phyloP scores from a whole-genome alignment of 1,139 yeast genomes.

The Pichia sp. region DNA sequence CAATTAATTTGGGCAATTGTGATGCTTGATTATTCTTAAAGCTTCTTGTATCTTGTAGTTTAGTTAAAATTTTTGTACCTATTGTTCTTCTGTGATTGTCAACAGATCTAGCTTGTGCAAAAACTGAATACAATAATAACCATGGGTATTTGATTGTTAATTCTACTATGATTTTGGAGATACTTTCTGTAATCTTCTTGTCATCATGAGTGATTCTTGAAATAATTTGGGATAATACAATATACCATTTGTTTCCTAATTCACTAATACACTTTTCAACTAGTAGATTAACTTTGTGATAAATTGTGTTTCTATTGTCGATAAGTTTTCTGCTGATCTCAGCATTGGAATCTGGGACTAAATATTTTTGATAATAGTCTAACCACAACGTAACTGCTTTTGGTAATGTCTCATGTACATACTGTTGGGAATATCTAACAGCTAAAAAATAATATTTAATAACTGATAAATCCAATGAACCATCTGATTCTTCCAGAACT shows the following conservation, averaged over 20 bases:
- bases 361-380: constrained; percentile 56
- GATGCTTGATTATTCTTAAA: neutral
- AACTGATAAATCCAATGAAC: constrained; percentile 62
- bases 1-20: constrained; percentile 7
- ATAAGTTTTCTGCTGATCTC: constrained; percentile 41
- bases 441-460: constrained; percentile 63
- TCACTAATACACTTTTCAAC: constrained; percentile 32
- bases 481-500: constrained; percentile 33
- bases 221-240: constrained; percentile 79
- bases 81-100: constrained; percentile 50
- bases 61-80: constrained; percentile 40
- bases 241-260: constrained; percentile 69
- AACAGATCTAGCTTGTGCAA: constrained; percentile 69
- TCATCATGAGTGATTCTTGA: constrained; percentile 72
- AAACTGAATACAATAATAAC: constrained; percentile 79
- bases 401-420: constrained; percentile 72
- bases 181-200: constrained; percentile 46
- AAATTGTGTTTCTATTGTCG: constrained; percentile 7
- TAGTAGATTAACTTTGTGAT: constrained; percentile 10
- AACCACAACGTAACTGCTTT: constrained; percentile 88
- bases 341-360: constrained; percentile 38
- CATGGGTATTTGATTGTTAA: constrained; percentile 66
- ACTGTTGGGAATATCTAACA: constrained; percentile 41
- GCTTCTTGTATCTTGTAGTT: constrained; percentile 23
- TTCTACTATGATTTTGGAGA: constrained; percentile 50